Percentiles rank a stretch among this genome's conserved stretches.
Evolutionary conservation across 164 flowering plant genomes (phyloP).

Genomic region (Chimonanthus salicifolius): DNA sequence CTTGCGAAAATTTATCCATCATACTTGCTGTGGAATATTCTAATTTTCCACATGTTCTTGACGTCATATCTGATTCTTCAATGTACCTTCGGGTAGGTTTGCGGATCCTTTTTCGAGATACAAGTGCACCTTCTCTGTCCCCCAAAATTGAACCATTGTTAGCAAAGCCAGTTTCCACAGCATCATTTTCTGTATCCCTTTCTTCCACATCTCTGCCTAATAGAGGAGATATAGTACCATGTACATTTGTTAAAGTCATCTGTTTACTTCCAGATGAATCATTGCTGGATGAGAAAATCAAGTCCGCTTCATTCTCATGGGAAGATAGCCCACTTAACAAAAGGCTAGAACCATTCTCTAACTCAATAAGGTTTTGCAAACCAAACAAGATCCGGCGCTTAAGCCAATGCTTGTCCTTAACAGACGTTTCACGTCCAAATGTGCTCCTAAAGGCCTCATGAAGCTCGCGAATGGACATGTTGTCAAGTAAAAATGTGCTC

Average conservation of each 20-base stretch:
- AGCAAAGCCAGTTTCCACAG: conserved; percentile 10
- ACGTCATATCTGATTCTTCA: conserved; percentile 44
- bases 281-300: conserved; percentile 9
- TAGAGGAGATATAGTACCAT: conserved; percentile 7
- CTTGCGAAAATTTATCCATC: conserved; percentile 19
- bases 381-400: conserved; percentile 30
- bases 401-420: conserved; percentile 29
- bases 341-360: conserved; percentile 24
- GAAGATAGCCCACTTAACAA: conserved; percentile 21
- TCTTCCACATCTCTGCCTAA: conserved; percentile 4
- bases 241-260: conserved; percentile 1
- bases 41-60: conserved; percentile 21
- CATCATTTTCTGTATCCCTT: conserved; percentile 8
- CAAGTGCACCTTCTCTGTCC: conserved; percentile 14
- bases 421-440: conserved; percentile 27
- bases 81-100: conserved; percentile 66
- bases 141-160: conserved; percentile 10
- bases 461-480: conserved; percentile 24
- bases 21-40: conserved; percentile 14
- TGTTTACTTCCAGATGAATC: conserved; percentile 12
- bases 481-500: conserved; percentile 21
- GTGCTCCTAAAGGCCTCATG: conserved; percentile 28
- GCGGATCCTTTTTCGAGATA: conserved; percentile 46
- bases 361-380: conserved; percentile 19
- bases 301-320: conserved; percentile 20